Base-by-base conservation (phyloP, 192 early-diverging fungal species). In the Kappamyces sp. region DNA sequence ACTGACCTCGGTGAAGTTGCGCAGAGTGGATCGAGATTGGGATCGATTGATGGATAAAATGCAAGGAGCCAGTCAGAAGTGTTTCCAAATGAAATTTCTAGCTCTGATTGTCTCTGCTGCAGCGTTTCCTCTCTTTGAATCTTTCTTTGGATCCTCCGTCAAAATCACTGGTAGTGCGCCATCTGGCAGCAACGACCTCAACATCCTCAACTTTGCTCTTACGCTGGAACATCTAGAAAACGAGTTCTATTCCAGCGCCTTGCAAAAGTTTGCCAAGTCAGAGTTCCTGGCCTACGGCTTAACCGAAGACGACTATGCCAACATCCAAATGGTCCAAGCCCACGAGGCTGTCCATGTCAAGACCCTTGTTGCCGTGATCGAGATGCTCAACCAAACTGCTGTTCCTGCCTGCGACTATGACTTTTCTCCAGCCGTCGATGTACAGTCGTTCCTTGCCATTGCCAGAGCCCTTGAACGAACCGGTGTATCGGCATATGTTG, bases 401-500 rank as follows among this genome's bases (percentile, higher is more conserved):
- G 64, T 66, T 3, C 64, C 64, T 5, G 15, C 46, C n/a, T 75
- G 73, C 59, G 46, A 52, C 7, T 74, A 66, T 70, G 64, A 75
- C 57, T 75, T 75, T 47, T 29, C 43, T 29, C 53, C 15, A 47
- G 67, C 63, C 0, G 49, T 59, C 38, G 57, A 69, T 34, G 65
- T 78, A 45, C 31, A 65, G 43, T 54, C 35, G 14, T 78, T 78
- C 49, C 31, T 81, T 11, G 57, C 64, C 1, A 62, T 71, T 45
- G 74, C 75, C 2, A 61, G 66, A 12, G 64, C 71, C 15, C 61
- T 83, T 14, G 76, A 83, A 51, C 47, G 63, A 1, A 76, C 73
- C 5, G 80, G 77, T 54, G 78, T 76, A 40, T 59, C 54, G 29
- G 80, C 78, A 6, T 81, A 81, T 65, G 60, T 53, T 45, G 80